phyloP scores from a whole-genome alignment of 2,329 filamentous ascomycete genomes.

The Ophiostoma montium region DNA sequence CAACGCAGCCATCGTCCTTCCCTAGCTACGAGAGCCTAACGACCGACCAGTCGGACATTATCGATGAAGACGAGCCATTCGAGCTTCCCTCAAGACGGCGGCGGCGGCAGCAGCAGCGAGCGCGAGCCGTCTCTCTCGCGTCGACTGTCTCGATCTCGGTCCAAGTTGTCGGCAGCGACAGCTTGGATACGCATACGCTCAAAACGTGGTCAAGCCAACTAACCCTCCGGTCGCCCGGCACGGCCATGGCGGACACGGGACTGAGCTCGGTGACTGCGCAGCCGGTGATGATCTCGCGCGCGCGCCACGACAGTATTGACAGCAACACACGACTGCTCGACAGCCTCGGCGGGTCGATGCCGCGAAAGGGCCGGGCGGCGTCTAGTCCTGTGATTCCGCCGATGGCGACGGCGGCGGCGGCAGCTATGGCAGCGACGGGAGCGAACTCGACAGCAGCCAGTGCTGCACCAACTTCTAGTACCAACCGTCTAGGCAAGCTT shows the following conservation, averaged over 20 bases:
- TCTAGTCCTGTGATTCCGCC: conserved; percentile 15
- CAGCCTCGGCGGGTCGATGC: conserved; percentile 27
- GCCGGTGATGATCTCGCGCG: conserved; percentile 39
- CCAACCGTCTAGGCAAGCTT: conserved; percentile 15
- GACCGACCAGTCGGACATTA: not conserved
- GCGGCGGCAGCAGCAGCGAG: conserved; percentile 39
- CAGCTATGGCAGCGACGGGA: conserved; percentile 8
- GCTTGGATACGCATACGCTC: conserved; percentile 80
- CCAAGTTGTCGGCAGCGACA: no score
- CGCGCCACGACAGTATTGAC: conserved; percentile 24
- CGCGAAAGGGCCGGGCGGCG: conserved; percentile 13
- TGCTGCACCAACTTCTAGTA: not conserved
- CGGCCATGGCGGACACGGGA: conserved; percentile 38
- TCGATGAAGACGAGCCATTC: not conserved
- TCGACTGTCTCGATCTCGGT: no score
- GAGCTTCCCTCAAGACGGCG: conserved; percentile 1
- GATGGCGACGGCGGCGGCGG: not conserved
- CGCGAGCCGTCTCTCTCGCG: conserved; percentile 81
- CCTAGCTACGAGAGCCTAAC: not conserved
- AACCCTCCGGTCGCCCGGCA: conserved; percentile 39
- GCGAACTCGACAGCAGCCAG: not conserved
- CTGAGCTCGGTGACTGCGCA: conserved; percentile 45
- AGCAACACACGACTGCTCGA: conserved; percentile 47
- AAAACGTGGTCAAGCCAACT: conserved; percentile 64
- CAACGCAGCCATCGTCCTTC: conserved; percentile 5